These are phyloP conservation scores for Monosporozyma servazzii DNA, from an alignment of 805 yeast genomes.

Conservation along the genomic window DNA sequence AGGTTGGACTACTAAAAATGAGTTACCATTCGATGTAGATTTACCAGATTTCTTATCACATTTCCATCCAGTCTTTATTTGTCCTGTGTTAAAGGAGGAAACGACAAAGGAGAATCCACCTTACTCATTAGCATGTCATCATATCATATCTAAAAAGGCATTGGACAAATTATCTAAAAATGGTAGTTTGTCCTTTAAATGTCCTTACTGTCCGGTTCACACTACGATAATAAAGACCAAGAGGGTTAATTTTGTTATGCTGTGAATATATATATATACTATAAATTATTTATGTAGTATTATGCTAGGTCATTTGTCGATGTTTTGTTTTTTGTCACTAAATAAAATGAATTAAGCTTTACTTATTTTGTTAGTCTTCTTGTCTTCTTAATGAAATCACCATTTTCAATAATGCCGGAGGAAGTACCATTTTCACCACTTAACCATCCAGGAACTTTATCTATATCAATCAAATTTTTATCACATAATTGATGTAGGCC, in stretches of 20 bases:
- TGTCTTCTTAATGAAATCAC: conserved; percentile 22
- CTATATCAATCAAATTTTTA: conserved; percentile 40
- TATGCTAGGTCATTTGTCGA: background rate
- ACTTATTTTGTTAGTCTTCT: conserved; percentile 13
- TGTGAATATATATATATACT: conserved; percentile 9
- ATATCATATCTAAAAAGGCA: conserved; percentile 49
- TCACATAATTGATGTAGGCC: conserved; percentile 65
- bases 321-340: background rate
- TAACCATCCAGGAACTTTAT: conserved; percentile 62
- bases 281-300: background rate
- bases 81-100: conserved; percentile 64
- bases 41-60: conserved; percentile 42
- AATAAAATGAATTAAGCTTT: background rate
- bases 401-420: conserved; percentile 40
- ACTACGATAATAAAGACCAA: conserved; percentile 34
- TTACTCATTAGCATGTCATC: conserved; percentile 53
- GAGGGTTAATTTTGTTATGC: conserved; percentile 36
- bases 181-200: conserved; percentile 44
- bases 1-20: conserved; percentile 48
- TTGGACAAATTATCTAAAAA: conserved; percentile 37
- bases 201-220: conserved; percentile 62
- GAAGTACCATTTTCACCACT: conserved; percentile 62
- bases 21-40: conserved; percentile 52
- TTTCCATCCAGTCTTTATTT: conserved; percentile 59
- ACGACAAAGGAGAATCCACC: conserved; percentile 57